These are phyloP conservation scores for Termitomyces sp. DNA, from an alignment of 768 basidiomycete species.

Conservation along the genomic window DNA sequence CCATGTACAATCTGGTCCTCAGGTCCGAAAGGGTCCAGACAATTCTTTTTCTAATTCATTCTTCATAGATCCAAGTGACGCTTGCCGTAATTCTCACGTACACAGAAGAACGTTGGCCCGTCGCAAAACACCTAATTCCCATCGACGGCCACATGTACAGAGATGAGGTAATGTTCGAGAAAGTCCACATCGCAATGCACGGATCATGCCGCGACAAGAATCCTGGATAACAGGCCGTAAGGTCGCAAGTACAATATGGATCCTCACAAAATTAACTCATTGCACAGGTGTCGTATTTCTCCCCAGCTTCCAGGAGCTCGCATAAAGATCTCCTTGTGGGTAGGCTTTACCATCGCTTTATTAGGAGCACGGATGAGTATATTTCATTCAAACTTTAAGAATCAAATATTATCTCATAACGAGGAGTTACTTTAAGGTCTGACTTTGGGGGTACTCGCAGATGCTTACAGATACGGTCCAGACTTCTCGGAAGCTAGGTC, in stretches of 20 bases:
- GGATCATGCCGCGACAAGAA: background rate
- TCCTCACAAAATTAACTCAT: background rate
- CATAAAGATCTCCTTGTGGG: conserved; percentile 7
- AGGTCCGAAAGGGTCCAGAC: too few relatives aligned
- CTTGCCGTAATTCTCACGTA: background rate
- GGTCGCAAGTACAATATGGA: background rate
- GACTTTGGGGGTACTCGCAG: background rate
- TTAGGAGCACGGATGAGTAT: conserved; percentile 3
- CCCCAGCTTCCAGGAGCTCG: background rate
- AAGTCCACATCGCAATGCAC: background rate
- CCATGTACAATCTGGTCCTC: too few relatives aligned
- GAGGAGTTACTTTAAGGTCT: background rate
- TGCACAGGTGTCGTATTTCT: background rate
- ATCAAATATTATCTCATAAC: conserved; percentile 3
- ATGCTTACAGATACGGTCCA: background rate
- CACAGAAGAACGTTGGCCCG: background rate
- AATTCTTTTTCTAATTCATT: too few relatives aligned
- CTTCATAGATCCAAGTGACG: background rate
- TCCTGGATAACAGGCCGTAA: background rate
- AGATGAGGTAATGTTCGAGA: background rate
- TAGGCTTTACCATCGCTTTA: conserved; percentile 5
- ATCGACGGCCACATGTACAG: background rate
- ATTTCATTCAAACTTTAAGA: background rate
- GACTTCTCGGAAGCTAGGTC: background rate
- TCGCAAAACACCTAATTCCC: background rate